phyloP scores from a whole-genome alignment of 2,329 filamentous ascomycete genomes.

The Elsinoe perseae region DNA sequence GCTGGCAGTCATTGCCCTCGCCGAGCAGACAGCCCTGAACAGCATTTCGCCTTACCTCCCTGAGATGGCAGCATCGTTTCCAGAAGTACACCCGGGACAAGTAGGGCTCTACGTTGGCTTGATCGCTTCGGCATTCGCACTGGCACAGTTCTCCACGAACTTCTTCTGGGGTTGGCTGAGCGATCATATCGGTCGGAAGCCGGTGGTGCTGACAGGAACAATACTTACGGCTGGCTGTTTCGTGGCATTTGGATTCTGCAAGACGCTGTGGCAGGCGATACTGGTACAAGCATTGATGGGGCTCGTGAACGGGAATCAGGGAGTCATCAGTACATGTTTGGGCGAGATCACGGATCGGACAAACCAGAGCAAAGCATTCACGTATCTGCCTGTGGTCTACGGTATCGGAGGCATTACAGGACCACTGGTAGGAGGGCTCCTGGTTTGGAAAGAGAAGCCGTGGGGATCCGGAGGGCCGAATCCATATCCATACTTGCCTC shows the following conservation, averaged over 20 bases:
- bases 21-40: constrained; percentile 93
- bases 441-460: constrained; percentile 59
- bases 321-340: constrained; percentile 84
- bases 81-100: constrained; percentile 62
- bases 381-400: constrained; percentile 93
- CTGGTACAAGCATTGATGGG: constrained; percentile 86
- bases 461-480: constrained; percentile 45
- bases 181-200: constrained; percentile 71
- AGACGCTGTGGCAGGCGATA: constrained; percentile 72
- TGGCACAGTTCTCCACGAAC: constrained; percentile 88
- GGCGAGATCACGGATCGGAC: constrained; percentile 92
- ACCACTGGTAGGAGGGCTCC: constrained; percentile 77
- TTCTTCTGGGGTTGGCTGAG: constrained; percentile 84
- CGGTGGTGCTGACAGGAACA: constrained; percentile 74
- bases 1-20: constrained; percentile 78
- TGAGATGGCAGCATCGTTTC: constrained; percentile 81
- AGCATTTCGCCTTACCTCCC: constrained; percentile 94
- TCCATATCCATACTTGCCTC: constrained; percentile 72
- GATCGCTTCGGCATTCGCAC: constrained; percentile 82
- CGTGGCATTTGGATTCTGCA: constrained; percentile 78
- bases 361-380: constrained; percentile 90
- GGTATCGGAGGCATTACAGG: constrained; percentile 89
- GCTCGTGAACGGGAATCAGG: constrained; percentile 87
- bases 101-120: constrained; percentile 84
- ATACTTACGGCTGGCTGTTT: constrained; percentile 77